Evolutionary conservation across 2,329 filamentous ascomycete genomes (phyloP), one percentile per base, ranked within the genome.

Genomic region (Coccinonectria pachysandricola): DNA sequence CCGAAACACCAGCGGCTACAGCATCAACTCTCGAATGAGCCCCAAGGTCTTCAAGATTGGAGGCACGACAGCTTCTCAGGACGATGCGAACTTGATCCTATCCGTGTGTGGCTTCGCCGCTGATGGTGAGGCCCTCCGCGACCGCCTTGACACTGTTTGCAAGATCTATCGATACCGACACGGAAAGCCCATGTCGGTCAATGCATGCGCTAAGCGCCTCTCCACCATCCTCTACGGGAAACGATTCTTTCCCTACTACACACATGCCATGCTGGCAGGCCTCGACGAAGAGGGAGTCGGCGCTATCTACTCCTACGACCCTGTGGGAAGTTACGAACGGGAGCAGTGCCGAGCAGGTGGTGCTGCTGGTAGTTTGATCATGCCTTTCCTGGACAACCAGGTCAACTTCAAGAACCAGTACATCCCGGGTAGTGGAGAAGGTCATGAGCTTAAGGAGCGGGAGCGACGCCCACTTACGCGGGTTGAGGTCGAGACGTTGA

Each of bases 361-460:
- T 46, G 87, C 91, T 9, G 87, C 87, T 12, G 80, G 85, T 28
- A 91, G 83, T 49, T 64, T 98, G 57, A 98, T 98, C 60, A 98
- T 95, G 83, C 91, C 91, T 2, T 98, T 98, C 69, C 63, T 98
- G 50, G 91, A 98, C 59, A 98, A 98, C 58, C 92, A 98, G 62
- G 91, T 98, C 65, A 96, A 96, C 65, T 88, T 88, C 69, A 98
- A 95, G 73, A 98, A 98, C 57, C 88, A 95, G 65, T 93, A 94
- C 54, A 69, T 91, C 30, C 86, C 88, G 8, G 83, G 79, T 23
- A 88, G 82, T 46, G 86, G 85, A 31, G 71, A 73, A 34, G 88
- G 88, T 21, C 82, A 94, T 57, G 79, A 77, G 28, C 63, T 95
- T 46, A 62, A 81, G 62, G 72, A 80, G 58, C 71, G 79, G 43